Conservation (phyloP, 2,329 filamentous ascomycete genomes). For the Graphilbum fragrans region DNA sequence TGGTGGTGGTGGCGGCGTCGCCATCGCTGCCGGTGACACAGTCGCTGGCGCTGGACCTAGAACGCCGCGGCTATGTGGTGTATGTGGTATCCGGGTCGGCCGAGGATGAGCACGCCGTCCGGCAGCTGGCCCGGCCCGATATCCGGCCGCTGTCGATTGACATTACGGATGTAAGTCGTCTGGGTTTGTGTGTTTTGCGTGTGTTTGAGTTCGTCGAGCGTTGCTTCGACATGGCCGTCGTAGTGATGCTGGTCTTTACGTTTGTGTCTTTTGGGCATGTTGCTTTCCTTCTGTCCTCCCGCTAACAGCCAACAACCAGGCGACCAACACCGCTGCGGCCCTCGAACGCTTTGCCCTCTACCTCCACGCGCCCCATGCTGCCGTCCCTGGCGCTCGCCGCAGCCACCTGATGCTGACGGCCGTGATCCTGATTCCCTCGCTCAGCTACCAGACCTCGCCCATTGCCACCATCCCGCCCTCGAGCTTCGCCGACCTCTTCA, state of each 20-base stretch:
- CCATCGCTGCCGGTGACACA: conserved; percentile 73
- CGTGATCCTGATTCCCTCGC: conserved; percentile 71
- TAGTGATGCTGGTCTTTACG: background rate
- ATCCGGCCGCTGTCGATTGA: conserved; percentile 75
- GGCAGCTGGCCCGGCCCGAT: conserved; percentile 65
- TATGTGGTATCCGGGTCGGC: conserved; percentile 78
- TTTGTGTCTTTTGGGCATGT: conserved; percentile 2
- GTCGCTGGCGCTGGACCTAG: conserved; percentile 74
- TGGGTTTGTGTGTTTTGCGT: background rate
- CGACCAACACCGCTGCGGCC: conserved; percentile 53
- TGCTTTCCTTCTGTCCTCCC: background rate
- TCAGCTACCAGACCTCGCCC: conserved; percentile 69
- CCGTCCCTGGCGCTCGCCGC: conserved; percentile 62
- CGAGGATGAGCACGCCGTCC: conserved; percentile 73
- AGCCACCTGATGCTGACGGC: conserved; percentile 69
- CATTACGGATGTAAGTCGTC: conserved; percentile 56
- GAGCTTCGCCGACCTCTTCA: conserved; percentile 79
- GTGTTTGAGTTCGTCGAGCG: background rate
- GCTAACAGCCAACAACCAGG: conserved; percentile 28
- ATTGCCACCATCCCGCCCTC: conserved; percentile 77
- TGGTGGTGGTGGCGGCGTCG: conserved; percentile 79
- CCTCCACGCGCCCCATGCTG: conserved; percentile 62
- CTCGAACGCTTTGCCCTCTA: conserved; percentile 61
- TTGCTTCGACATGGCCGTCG: too few species aligned
- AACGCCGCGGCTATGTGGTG: conserved; percentile 84